Evolutionary conservation across 225 moss, liverwort and hornwort genomes (phyloP).

Genomic region (Marchantia polymorpha): DNA sequence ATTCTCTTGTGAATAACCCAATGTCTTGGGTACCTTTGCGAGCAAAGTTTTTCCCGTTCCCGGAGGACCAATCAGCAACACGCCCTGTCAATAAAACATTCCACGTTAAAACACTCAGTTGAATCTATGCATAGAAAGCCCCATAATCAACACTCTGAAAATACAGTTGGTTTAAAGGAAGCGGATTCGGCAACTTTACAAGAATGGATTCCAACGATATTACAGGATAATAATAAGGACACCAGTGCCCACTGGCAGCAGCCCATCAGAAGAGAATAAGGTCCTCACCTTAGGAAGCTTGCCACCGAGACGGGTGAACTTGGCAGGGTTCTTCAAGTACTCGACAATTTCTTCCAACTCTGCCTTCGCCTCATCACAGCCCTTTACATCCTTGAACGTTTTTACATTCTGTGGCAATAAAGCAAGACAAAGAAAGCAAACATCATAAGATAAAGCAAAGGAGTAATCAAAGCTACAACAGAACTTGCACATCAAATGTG

Average conservation of each 20-base stretch:
- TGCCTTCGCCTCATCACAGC: conserved; percentile 98
- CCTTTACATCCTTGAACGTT: conserved; percentile 98
- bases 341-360: conserved; percentile 99
- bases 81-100: conserved; percentile 55
- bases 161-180: no score
- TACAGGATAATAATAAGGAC: no score
- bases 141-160: no score
- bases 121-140: no score
- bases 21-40: conserved; percentile 61
- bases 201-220: background rate
- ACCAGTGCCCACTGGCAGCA: background rate
- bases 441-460: background rate
- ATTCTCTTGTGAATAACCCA: background rate
- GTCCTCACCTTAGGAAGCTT: conserved; percentile 85
- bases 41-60: conserved; percentile 97
- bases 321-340: conserved; percentile 86
- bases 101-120: background rate
- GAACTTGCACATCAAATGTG: background rate
- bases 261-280: background rate
- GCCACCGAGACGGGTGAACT: conserved; percentile 97
- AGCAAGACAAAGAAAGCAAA: background rate
- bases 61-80: conserved; percentile 95
- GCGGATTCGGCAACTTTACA: background rate
- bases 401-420: conserved; percentile 68
- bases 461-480: background rate